Percentiles rank a stretch among this genome's conserved stretches.
Conservation (phyloP, 371 early-diverging fungal genomes). For the Gilbertella persicaria region DNA sequence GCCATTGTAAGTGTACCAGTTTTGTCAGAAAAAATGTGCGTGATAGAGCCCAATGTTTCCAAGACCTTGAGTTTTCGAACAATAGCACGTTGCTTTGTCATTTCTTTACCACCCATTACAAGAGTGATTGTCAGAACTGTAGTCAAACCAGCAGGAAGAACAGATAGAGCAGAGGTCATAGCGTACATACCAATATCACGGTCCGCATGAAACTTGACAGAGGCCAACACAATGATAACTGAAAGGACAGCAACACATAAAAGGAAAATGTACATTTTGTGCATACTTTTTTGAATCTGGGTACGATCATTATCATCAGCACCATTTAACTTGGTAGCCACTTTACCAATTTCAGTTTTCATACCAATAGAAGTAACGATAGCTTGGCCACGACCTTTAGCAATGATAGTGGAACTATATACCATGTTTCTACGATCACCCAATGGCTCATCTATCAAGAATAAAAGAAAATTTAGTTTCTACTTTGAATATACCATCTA, state of each 20-base stretch:
- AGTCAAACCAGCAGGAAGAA: slow-evolving; percentile 93
- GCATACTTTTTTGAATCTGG: slow-evolving; percentile 73
- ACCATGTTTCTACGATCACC: slow-evolving; percentile 65
- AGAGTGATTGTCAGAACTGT: slow-evolving; percentile 89
- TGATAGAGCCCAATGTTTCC: slow-evolving; percentile 87
- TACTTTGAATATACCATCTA: neutral
- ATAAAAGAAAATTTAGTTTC: neutral
- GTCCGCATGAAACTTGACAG: slow-evolving; percentile 31
- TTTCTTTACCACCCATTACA: slow-evolving; percentile 77
- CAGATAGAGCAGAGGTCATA: slow-evolving; percentile 75
- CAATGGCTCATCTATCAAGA: slow-evolving; percentile 30
- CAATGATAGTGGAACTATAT: slow-evolving; percentile 55
- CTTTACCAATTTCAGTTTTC: slow-evolving; percentile 86
- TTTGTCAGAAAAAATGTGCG: slow-evolving; percentile 93
- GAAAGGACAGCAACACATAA: slow-evolving; percentile 41
- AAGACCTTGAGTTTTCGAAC: slow-evolving; percentile 46
- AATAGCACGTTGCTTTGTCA: slow-evolving; percentile 74
- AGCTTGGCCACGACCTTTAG: slow-evolving; percentile 48
- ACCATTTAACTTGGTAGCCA: slow-evolving; percentile 75
- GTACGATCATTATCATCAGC: slow-evolving; percentile 63
- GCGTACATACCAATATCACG: slow-evolving; percentile 34
- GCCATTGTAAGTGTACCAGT: slow-evolving; percentile 55
- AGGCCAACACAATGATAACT: slow-evolving; percentile 49
- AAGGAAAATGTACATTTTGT: slow-evolving; percentile 70
- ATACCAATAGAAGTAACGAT: slow-evolving; percentile 81